Base-by-base conservation (phyloP, 192 early-diverging fungal species). In the Ambispora gerdemannii region DNA sequence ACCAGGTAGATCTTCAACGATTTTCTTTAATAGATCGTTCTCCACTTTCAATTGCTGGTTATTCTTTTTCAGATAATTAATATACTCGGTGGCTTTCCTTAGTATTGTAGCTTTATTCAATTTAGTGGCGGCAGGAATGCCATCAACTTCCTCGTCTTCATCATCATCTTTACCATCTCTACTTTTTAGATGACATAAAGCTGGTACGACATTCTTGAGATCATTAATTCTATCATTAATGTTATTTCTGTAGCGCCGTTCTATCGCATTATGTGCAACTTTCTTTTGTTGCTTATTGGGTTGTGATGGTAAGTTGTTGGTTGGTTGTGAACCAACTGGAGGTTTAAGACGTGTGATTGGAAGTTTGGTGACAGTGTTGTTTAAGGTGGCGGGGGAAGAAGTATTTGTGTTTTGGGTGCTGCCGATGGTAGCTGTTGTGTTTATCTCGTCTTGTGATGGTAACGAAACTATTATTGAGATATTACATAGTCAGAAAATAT, bases 81-180 rank as follows among this genome's bases (percentile, higher is more conserved):
- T 95, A 77, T 98, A 96, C 77, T 98, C 94, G 0, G 95, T 95
- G 0, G 93, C 89, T 64, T 95, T 95, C 32, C 87, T 81, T 65
- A 98, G 68, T 50, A 98, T 91, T 4, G 95, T 96, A 3, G 94
- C 95, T 76, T 98, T 98, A 83, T 98, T 96, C 22, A 94, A 81
- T 61, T 94, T 92, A 15, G 85, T 92, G 0, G 93, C 93, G 4
- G 86, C 91, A 1, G 90, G 82, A 22, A 96, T 89, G 28, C 94
- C 94, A 63, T 96, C 94, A 17, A 92, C 76, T 58, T 84, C 78
- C 15, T 78, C 75, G 22, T 82, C 83, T 1, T 83, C 83, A 2
- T 85, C 85, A 4, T 87, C 84, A n/a, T 82, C 84, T 56, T 83
- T 84, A 27, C 80, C 81, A 3, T 84, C 83, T 47, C 83, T 84